Percentiles rank a stretch among this genome's conserved stretches.
These are phyloP conservation scores for Phylloporus scabripes DNA, from an alignment of 768 basidiomycete genomes.

Conservation along the genomic window DNA sequence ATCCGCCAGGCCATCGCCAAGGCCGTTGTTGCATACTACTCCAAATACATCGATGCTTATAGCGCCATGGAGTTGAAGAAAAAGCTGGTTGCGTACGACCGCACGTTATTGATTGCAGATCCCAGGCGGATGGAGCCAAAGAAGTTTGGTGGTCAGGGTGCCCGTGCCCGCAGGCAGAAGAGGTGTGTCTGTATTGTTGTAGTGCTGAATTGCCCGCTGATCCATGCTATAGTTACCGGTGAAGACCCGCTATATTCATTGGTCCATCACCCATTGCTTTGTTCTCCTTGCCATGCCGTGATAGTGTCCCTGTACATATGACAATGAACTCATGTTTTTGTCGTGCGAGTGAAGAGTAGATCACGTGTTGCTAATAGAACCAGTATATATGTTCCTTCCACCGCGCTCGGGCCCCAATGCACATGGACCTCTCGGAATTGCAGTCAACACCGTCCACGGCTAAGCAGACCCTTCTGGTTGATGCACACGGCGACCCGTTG, in stretches of 20 bases:
- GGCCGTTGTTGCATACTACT: slow-evolving; percentile 96
- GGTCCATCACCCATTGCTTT: slow-evolving; percentile 42
- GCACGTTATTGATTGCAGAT: slow-evolving; percentile 84
- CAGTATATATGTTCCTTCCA: not conserved
- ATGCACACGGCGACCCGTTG: slow-evolving; percentile 38
- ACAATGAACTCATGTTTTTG: slow-evolving; percentile 3
- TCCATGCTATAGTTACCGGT: slow-evolving; percentile 59
- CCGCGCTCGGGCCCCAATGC: not conserved
- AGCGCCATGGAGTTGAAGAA: slow-evolving; percentile 98
- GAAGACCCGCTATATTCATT: slow-evolving; percentile 30
- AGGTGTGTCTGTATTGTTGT: slow-evolving; percentile 43
- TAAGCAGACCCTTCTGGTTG: slow-evolving; percentile 32
- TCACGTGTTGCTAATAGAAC: slow-evolving; percentile 10
- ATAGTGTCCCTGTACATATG: slow-evolving; percentile 29
- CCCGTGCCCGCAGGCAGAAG: slow-evolving; percentile 97
- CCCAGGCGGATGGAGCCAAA: slow-evolving; percentile 98
- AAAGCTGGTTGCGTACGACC: slow-evolving; percentile 93
- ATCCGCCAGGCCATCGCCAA: slow-evolving; percentile 98
- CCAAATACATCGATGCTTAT: slow-evolving; percentile 97
- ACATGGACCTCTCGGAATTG: slow-evolving; percentile 19
- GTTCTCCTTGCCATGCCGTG: slow-evolving; percentile 35
- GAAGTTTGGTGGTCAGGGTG: slow-evolving; percentile 98
- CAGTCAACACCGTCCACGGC: slow-evolving; percentile 9
- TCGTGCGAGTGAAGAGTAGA: not conserved
- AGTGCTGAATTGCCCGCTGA: slow-evolving; percentile 10